Evolutionary conservation across 2,329 filamentous ascomycete species (phyloP).

Genomic region (Alternaria metachromatica): DNA sequence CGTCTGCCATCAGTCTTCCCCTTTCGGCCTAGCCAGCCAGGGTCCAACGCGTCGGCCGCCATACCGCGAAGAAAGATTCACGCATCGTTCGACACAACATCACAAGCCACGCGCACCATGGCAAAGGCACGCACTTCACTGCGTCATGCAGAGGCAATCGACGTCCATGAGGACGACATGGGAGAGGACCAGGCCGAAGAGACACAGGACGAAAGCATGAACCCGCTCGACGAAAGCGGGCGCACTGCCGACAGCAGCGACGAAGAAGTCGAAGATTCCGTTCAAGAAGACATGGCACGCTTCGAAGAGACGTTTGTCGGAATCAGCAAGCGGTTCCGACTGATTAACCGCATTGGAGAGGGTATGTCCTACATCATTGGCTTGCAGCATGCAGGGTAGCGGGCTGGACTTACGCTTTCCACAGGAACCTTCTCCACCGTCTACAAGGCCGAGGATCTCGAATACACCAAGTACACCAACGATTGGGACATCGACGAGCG

Average conservation of each 20-base stretch:
- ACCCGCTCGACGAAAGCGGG: conserved; percentile 58
- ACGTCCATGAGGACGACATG: conserved; percentile 36
- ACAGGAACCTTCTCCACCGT: conserved; percentile 96
- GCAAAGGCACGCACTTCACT: conserved; percentile 39
- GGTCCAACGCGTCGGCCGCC: conserved; percentile 18
- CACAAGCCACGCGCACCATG: conserved; percentile 28
- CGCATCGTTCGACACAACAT: conserved; percentile 16
- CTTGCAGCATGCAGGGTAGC: conserved; percentile 34
- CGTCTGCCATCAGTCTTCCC: conserved; percentile 19
- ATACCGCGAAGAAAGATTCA: conserved; percentile 10
- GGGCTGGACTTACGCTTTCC: conserved; percentile 31
- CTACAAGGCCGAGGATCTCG: conserved; percentile 95
- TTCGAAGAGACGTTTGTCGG: conserved; percentile 83
- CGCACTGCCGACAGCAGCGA: conserved; percentile 53
- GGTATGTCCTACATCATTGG: conserved; percentile 60
- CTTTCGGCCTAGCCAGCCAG: conserved; percentile 16
- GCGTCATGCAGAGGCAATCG: conserved; percentile 35
- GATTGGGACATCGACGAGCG: conserved; percentile 80
- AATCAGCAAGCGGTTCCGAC: conserved; percentile 81
- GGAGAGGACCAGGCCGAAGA: conserved; percentile 50
- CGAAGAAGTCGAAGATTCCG: conserved; percentile 70
- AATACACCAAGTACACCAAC: conserved; percentile 83
- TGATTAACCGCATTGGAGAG: conserved; percentile 97
- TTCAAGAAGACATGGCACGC: conserved; percentile 85
- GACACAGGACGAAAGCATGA: conserved; percentile 56